phyloP scores from a whole-genome alignment of 2,329 filamentous ascomycete species.

The Aspergillus texensis region DNA sequence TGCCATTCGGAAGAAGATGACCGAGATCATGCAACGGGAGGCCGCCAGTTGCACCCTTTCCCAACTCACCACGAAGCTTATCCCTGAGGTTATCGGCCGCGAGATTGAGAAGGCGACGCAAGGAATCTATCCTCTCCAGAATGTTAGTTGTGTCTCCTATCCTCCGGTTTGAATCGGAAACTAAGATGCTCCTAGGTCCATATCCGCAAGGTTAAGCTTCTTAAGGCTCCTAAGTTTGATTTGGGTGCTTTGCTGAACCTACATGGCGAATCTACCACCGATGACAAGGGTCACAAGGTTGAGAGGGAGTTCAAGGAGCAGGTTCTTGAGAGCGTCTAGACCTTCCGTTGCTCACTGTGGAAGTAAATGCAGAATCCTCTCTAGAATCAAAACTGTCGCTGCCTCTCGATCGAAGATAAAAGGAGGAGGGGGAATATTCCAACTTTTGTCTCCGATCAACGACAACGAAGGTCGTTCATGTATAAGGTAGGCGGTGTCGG shows the following conservation, averaged over 20 bases:
- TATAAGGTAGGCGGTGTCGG: constrained; percentile 3
- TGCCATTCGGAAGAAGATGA: constrained; percentile 99
- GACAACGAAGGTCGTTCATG: not conserved
- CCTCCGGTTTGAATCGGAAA: constrained; percentile 27
- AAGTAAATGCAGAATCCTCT: constrained; percentile 11
- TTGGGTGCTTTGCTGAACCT: constrained; percentile 93
- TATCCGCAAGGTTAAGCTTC: constrained; percentile 99
- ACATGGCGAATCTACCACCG: constrained; percentile 94
- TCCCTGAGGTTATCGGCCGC: constrained; percentile 98
- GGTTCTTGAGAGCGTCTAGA: constrained; percentile 90
- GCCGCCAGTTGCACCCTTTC: constrained; percentile 90
- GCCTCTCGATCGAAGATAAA: not conserved
- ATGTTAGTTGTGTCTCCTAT: constrained; percentile 62
- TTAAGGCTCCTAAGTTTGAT: constrained; percentile 99
- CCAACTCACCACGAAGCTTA: constrained; percentile 97
- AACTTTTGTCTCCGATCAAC: not conserved
- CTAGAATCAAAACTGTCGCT: not conserved
- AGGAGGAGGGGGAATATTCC: not conserved
- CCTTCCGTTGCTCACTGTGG: constrained; percentile 76
- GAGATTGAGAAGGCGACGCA: constrained; percentile 99
- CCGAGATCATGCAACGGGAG: constrained; percentile 97
- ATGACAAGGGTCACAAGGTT: constrained; percentile 97
- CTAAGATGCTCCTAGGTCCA: constrained; percentile 71
- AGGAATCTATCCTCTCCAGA: constrained; percentile 99
- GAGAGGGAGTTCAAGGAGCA: constrained; percentile 99